These are phyloP conservation scores for Cerioporus squamosus DNA, from an alignment of 1,284 basidiomycete species.

Conservation along the genomic window DNA sequence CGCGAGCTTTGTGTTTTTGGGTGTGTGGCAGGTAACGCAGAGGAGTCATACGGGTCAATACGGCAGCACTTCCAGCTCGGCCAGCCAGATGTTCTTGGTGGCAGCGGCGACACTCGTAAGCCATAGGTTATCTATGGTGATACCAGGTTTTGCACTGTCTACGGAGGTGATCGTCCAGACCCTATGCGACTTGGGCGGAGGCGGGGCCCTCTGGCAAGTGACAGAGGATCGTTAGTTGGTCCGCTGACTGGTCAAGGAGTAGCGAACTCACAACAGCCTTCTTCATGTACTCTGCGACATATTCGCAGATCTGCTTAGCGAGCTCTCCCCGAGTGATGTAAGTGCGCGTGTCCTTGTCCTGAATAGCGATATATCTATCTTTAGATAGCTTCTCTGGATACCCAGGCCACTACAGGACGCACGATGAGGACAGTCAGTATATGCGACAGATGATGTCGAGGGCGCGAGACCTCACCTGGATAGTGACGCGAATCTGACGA, in stretches of 20 bases:
- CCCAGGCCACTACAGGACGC: conserved; percentile 25
- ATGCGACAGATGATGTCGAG: neutral
- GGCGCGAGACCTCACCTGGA: conserved; percentile 16
- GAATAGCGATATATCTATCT: conserved; percentile 17
- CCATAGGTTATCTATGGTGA: conserved; percentile 23
- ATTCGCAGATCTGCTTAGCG: conserved; percentile 16
- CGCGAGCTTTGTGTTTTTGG: neutral
- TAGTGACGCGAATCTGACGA: conserved; percentile 23
- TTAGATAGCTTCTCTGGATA: conserved; percentile 14
- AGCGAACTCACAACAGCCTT: conserved; percentile 12
- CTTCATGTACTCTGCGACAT: conserved; percentile 13
- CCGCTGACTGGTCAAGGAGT: neutral
- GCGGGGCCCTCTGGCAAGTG: neutral
- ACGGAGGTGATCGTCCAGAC: conserved; percentile 10
- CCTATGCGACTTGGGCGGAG: neutral
- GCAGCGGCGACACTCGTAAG: conserved; percentile 22
- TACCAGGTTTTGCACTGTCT: conserved; percentile 7
- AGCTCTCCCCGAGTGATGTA: conserved; percentile 22
- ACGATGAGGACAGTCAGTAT: neutral
- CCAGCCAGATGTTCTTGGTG: conserved; percentile 23
- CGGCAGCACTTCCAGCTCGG: conserved; percentile 23
- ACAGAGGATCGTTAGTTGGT: too few relatives aligned
- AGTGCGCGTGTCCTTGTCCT: conserved; percentile 4
- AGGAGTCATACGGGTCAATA: neutral
- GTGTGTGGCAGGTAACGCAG: neutral